These are phyloP conservation scores for Candida vartiovaarae DNA, from an alignment of 805 yeast species.

Conservation along the genomic window DNA sequence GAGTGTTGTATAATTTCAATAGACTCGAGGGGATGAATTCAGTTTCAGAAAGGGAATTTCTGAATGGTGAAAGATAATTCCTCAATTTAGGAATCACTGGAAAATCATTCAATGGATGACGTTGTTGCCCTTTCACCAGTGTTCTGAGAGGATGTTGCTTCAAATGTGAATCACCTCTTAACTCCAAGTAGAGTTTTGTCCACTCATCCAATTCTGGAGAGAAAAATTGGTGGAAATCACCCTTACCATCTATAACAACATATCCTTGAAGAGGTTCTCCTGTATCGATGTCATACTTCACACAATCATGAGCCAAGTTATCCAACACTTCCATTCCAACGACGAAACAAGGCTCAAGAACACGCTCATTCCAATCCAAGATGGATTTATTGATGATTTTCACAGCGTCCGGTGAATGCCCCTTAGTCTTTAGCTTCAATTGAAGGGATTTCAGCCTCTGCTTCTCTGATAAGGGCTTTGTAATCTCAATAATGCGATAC, in stretches of 20 bases:
- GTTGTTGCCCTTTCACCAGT: conserved; percentile 1
- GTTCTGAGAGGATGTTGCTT: background rate
- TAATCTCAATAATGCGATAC: conserved; percentile 32
- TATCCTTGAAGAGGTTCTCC: conserved; percentile 71
- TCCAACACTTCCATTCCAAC: conserved; percentile 80
- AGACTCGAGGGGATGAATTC: conserved; percentile 81
- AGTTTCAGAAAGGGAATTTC: conserved; percentile 55
- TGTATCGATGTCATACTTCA: conserved; percentile 63
- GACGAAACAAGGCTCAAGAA: conserved; percentile 64
- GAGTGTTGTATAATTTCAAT: conserved; percentile 54
- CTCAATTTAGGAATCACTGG: conserved; percentile 31
- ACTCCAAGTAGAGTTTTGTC: conserved; percentile 46
- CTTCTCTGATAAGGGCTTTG: conserved; percentile 22
- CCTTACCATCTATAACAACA: conserved; percentile 62
- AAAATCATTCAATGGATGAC: conserved; percentile 58
- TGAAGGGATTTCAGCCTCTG: conserved; percentile 16
- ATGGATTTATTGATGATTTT: conserved; percentile 68
- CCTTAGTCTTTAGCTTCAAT: conserved; percentile 10
- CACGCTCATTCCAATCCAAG: conserved; percentile 59
- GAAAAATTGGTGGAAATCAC: conserved; percentile 71
- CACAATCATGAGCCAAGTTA: conserved; percentile 75
- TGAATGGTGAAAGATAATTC: conserved; percentile 54
- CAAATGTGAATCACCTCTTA: conserved; percentile 22
- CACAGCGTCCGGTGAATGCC: conserved; percentile 49
- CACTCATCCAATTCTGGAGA: conserved; percentile 53